Evolutionary conservation across 2,329 filamentous ascomycete genomes (phyloP).

Genomic region (Ophiosphaerella korrae): DNA sequence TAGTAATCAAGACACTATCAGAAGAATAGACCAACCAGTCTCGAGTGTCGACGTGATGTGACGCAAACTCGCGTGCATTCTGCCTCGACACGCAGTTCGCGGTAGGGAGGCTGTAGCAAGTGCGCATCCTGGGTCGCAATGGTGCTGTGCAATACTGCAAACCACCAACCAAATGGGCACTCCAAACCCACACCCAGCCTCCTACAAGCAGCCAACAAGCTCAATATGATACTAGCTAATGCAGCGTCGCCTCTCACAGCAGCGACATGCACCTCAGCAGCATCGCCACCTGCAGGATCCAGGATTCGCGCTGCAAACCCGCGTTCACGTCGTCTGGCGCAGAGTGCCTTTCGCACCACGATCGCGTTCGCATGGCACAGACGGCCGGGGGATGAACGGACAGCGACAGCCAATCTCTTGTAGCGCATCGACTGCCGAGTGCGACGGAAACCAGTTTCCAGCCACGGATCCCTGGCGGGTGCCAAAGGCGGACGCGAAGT

Average conservation of each 20-base stretch:
- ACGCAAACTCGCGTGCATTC: conserved; percentile 25
- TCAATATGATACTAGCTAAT: conserved; percentile 3
- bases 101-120: conserved; percentile 17
- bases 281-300: conserved; percentile 10
- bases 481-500: conserved; percentile 24
- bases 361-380: conserved; percentile 18
- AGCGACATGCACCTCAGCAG: background rate
- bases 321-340: conserved; percentile 10
- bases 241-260: background rate
- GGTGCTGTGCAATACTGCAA: conserved; percentile 8
- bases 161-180: background rate
- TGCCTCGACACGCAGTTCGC: conserved; percentile 27
- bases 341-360: conserved; percentile 24
- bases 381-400: background rate
- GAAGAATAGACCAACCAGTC: conserved; percentile 8
- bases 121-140: conserved; percentile 28
- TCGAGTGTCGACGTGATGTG: conserved; percentile 4
- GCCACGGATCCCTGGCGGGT: conserved; percentile 18
- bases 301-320: conserved; percentile 23
- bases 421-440: conserved; percentile 21
- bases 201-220: background rate
- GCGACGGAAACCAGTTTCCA: conserved; percentile 14
- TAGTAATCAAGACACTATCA: background rate
- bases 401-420: conserved; percentile 7
- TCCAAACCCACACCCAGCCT: conserved; percentile 6